Evolutionary conservation across 2,329 filamentous ascomycete genomes (phyloP).

Genomic region (Dothistroma pini): DNA sequence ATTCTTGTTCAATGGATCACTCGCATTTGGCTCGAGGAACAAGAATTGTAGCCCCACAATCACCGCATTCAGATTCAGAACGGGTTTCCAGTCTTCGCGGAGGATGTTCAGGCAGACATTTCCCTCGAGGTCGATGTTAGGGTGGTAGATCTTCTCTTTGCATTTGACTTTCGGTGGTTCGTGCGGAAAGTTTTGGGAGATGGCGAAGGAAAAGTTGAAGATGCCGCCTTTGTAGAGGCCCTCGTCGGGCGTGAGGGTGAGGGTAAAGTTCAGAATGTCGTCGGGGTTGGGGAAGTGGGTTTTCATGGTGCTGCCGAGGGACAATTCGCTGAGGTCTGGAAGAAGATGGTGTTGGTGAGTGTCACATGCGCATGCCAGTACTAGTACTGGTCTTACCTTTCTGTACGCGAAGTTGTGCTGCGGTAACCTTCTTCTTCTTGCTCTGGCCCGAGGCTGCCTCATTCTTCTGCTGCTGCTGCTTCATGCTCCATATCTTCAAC

Average conservation of each 20-base stretch:
- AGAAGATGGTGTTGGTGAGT: neutral
- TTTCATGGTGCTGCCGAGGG: slow-evolving; percentile 74
- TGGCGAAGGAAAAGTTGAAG: slow-evolving; percentile 87
- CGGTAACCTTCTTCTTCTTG: slow-evolving; percentile 99
- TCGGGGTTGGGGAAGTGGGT: slow-evolving; percentile 78
- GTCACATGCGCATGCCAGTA: neutral
- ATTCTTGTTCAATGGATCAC: slow-evolving; percentile 97
- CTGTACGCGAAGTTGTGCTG: slow-evolving; percentile 90
- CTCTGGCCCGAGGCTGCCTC: slow-evolving; percentile 70
- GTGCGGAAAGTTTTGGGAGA: slow-evolving; percentile 94
- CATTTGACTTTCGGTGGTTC: slow-evolving; percentile 97
- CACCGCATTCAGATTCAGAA: slow-evolving; percentile 92
- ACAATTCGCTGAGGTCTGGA: slow-evolving; percentile 77
- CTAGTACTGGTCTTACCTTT: slow-evolving; percentile 62
- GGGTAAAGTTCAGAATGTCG: slow-evolving; percentile 79
- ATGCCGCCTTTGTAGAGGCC: slow-evolving; percentile 81
- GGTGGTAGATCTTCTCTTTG: slow-evolving; percentile 97
- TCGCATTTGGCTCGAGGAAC: slow-evolving; percentile 95
- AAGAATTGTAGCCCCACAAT: slow-evolving; percentile 94
- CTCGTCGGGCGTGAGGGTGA: slow-evolving; percentile 82
- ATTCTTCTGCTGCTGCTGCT: slow-evolving; percentile 91
- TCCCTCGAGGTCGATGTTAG: slow-evolving; percentile 95
- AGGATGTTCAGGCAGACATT: slow-evolving; percentile 98
- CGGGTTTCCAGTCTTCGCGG: slow-evolving; percentile 98
- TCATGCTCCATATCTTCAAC: slow-evolving; percentile 99